phyloP scores from a whole-genome alignment of 495 filamentous ascomycete genomes.

The Apodospora peruviana region DNA sequence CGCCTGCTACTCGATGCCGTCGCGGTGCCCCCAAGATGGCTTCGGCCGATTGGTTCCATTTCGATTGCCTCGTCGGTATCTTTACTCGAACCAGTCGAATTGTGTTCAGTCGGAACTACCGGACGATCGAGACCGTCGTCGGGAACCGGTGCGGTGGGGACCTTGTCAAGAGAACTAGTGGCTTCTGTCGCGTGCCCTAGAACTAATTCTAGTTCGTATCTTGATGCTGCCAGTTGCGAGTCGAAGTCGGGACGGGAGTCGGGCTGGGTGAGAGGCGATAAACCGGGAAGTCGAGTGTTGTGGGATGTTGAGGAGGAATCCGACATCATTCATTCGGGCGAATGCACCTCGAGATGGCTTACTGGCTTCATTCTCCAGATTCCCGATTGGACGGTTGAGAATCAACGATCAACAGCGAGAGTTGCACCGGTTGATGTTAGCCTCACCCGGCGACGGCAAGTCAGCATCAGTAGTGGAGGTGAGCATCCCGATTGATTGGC shows the following conservation, averaged over 20 bases:
- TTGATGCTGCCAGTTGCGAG: neutral
- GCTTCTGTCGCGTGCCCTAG: neutral
- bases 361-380: neutral
- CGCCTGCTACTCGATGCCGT: slow-evolving; percentile 33
- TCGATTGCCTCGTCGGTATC: slow-evolving; percentile 38
- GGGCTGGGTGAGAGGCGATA: neutral
- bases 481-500: too few species aligned
- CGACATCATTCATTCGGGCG: slow-evolving; percentile 6
- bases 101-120: too few species aligned
- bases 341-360: neutral
- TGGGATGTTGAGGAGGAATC: neutral
- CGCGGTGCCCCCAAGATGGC: slow-evolving; percentile 48
- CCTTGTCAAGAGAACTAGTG: neutral
- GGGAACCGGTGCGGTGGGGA: neutral
- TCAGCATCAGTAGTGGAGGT: too few species aligned
- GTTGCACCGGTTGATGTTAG: too few species aligned
- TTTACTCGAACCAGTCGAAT: slow-evolving; percentile 1
- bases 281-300: neutral
- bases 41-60: slow-evolving; percentile 46
- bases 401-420: too few species aligned
- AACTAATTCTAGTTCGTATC: neutral
- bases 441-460: too few species aligned
- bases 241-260: neutral
- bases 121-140: too few species aligned
- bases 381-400: neutral